Base-by-base conservation (phyloP, 192 early-diverging fungal genomes). In the Anaeromyces robustus region DNA sequence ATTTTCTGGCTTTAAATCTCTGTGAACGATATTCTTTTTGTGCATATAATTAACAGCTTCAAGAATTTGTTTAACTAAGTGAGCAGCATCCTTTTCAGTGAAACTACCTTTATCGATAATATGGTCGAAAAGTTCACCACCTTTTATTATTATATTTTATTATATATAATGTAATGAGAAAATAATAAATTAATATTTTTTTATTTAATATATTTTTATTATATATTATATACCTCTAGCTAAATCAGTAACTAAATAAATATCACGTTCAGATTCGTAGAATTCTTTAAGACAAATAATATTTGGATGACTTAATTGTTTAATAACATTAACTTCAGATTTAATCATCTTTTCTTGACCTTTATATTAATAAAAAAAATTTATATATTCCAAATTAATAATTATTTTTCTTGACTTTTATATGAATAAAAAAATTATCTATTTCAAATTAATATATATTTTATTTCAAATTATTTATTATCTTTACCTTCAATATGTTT, bases 401-500 rank as follows among this genome's bases (percentile, higher is more conserved):
- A n/a, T n/a, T n/a, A n/a, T n/a, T n/a, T n/a, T n/a, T n/a, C n/a
- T n/a, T n/a, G n/a, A n/a, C n/a, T n/a, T n/a, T n/a, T n/a, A n/a
- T n/a, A n/a, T n/a, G n/a, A n/a, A n/a, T n/a, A n/a, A n/a, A n/a
- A n/a, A 22, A 52, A 22, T 52, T 52, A 52, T 22, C 4, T 52
- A 52, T 13, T 22, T 52, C 2, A 22, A 52, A 52, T 22, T 52
- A 2, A 52, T 13, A 13, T 4, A 52, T 1, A 2, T 2, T 22
- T 22, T 26, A 22, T 68, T 11, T n/a, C n/a, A 22, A 68, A 9
- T 68, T 19, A n/a, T n/a, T 11, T 82, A 78, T 87, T 88, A 32
- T 92, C 88, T 52, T 92, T 85, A 85, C 87, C 87, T 52, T 86
- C 87, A 89, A 92, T 90, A 86, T 92, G 90, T 30, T 88, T 81